Evolutionary conservation across 345 rosid genomes (phyloP).

Genomic region (Eucalyptus curtisii): DNA sequence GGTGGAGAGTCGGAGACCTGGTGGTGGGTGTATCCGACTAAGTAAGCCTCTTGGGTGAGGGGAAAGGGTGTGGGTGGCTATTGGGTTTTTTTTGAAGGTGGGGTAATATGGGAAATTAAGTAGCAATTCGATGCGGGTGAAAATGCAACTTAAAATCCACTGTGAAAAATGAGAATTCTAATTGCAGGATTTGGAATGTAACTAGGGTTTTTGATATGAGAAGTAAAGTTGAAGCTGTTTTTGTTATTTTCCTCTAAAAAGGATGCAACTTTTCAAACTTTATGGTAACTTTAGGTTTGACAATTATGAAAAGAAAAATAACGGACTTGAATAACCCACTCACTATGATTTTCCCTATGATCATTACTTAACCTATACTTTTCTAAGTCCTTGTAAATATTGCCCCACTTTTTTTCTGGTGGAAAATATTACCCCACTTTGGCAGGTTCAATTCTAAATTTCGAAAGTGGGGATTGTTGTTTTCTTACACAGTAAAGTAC

Average conservation of each 20-base stretch:
- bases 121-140: background rate
- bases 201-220: background rate
- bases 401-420: background rate
- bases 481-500: slow-evolving; percentile 6
- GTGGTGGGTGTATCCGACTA: background rate
- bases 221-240: background rate
- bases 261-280: background rate
- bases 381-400: background rate
- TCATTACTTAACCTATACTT: background rate
- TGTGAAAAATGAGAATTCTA: background rate
- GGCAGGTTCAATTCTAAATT: background rate
- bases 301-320: background rate
- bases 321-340: background rate
- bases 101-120: background rate
- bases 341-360: background rate
- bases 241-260: background rate
- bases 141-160: background rate
- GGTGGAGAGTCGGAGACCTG: background rate
- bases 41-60: background rate
- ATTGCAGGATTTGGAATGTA: background rate
- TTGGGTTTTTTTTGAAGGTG: background rate
- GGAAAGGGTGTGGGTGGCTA: background rate
- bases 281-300: background rate
- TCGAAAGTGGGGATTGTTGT: background rate
- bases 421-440: background rate